phyloP scores from a whole-genome alignment of 768 basidiomycete genomes.

The Plicaturopsis crispa region DNA sequence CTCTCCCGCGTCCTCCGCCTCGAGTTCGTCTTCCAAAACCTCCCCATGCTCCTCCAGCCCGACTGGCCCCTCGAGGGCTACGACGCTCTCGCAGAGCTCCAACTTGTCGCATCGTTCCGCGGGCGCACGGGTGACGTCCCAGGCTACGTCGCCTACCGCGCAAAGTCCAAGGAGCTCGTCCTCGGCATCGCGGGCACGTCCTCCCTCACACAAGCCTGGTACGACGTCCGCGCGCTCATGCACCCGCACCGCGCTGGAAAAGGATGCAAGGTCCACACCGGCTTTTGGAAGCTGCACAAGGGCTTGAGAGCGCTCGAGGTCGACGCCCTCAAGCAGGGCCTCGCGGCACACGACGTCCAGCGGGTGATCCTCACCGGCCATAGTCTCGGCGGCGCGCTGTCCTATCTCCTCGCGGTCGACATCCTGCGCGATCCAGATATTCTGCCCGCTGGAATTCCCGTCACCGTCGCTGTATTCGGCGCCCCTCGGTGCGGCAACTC shows the following conservation, averaged over 20 bases:
- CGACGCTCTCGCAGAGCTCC: conserved; percentile 23
- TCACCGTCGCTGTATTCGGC: conserved; percentile 45
- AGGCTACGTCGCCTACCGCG: conserved; percentile 39
- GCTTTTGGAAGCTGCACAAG: conserved; percentile 46
- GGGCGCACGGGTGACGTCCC: conserved; percentile 38
- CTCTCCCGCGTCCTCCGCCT: too few relatives aligned
- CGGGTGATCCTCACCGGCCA: conserved; percentile 50
- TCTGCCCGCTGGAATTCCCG: conserved; percentile 18
- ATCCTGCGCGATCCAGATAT: conserved; percentile 25
- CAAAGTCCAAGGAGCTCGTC: conserved; percentile 36
- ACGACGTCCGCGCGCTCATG: conserved; percentile 36
- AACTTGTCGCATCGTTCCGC: conserved; percentile 28
- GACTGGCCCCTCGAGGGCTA: conserved; percentile 47
- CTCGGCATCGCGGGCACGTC: conserved; percentile 47
- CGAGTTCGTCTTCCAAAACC: conserved; percentile 34
- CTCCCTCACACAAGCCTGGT: conserved; percentile 32
- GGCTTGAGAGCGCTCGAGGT: conserved; percentile 29
- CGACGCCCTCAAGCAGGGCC: conserved; percentile 28
- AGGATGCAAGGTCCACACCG: conserved; percentile 37
- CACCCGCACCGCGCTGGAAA: conserved; percentile 29
- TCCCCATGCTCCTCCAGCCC: conserved; percentile 27
- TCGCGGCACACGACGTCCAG: conserved; percentile 23
- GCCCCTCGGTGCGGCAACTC: conserved; percentile 42
- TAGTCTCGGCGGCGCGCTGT: conserved; percentile 49
- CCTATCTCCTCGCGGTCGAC: conserved; percentile 42